Percentiles rank a stretch among this genome's conserved stretches.
Evolutionary conservation across 2,329 filamentous ascomycete genomes (phyloP).

Genomic region (Fusarium globosum): DNA sequence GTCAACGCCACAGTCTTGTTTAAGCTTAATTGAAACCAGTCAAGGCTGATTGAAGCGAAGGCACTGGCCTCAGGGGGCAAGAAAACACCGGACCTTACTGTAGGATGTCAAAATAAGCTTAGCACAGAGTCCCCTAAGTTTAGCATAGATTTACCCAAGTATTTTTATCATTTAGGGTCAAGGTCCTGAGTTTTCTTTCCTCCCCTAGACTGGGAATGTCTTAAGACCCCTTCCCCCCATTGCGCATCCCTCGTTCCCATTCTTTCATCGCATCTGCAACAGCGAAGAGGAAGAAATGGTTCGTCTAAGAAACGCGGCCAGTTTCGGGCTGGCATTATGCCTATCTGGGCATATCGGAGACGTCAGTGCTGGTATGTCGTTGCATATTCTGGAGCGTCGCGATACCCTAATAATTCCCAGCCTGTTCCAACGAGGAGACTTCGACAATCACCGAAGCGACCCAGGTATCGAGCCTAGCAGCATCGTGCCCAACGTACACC

Average conservation of each 20-base stretch:
- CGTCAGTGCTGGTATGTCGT: accelerated
- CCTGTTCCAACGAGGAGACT: accelerated
- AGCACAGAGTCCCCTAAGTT: too few species aligned
- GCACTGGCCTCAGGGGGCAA: too few species aligned
- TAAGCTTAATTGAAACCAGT: background rate
- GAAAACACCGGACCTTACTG: too few species aligned
- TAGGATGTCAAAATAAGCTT: too few species aligned
- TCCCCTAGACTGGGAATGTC: too few species aligned
- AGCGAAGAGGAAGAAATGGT: background rate
- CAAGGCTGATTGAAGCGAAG: background rate
- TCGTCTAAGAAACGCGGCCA: accelerated
- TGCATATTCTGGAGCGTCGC: accelerated
- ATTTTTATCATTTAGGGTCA: too few species aligned
- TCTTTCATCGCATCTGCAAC: background rate
- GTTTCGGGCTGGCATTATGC: accelerated
- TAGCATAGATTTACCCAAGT: too few species aligned
- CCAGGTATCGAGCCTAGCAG: background rate
- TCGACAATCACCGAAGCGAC: background rate
- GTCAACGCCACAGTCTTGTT: background rate
- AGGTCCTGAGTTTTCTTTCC: too few species aligned
- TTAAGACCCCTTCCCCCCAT: background rate
- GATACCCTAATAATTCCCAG: accelerated
- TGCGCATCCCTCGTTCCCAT: too few species aligned
- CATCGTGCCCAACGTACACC: background rate
- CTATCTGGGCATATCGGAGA: accelerated